Evolutionary conservation across 495 filamentous ascomycete species (phyloP).

Genomic region (Podospora pseudoanserina): DNA sequence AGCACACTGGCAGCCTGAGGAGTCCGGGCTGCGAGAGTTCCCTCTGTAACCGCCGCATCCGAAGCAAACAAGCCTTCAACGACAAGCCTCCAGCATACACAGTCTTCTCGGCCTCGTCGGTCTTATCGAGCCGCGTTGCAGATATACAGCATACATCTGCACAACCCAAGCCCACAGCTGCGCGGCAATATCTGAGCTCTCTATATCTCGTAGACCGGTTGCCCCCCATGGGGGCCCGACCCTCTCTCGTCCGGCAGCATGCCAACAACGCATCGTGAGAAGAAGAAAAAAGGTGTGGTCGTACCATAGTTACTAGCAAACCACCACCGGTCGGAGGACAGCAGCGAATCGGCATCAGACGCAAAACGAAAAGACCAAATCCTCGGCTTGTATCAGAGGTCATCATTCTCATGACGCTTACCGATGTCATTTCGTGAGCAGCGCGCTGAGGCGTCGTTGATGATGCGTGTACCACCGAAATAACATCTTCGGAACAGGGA

Average conservation of each 20-base stretch:
- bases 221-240: not conserved
- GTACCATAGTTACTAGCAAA: not conserved
- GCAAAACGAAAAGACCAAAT: not conserved
- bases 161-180: not conserved
- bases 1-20: not conserved
- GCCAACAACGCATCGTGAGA: not conserved
- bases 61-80: not conserved
- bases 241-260: not conserved
- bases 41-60: not conserved
- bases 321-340: not conserved
- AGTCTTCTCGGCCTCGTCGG: not conserved
- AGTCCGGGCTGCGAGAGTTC: not conserved
- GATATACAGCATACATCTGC: not conserved
- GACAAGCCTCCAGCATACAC: not conserved
- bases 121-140: not conserved
- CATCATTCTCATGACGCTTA: not conserved
- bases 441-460: not conserved
- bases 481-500: slow-evolving; percentile 2
- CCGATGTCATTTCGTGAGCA: not conserved
- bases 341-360: not conserved
- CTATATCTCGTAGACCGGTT: not conserved
- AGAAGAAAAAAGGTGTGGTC: not conserved
- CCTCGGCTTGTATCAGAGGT: slow-evolving; percentile 1
- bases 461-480: slow-evolving; percentile 1
- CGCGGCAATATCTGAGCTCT: not conserved